phyloP scores from a whole-genome alignment of 768 basidiomycete species.

The Termitomyces titanicus region DNA sequence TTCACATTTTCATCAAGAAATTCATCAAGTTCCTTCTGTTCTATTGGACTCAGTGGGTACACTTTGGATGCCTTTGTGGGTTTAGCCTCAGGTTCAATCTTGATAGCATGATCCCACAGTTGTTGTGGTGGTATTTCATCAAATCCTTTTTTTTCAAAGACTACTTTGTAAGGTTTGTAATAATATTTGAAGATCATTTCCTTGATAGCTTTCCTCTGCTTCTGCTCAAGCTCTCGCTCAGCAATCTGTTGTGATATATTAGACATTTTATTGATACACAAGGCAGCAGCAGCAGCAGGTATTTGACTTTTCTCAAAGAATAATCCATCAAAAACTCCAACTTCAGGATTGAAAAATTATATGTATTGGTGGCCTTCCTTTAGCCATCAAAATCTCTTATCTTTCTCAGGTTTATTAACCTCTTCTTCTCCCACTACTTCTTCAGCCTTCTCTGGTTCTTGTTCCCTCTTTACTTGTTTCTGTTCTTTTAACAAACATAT shows the following conservation, averaged over 20 bases:
- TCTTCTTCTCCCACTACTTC: background rate
- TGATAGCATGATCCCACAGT: too few relatives aligned
- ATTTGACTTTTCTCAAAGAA: too few relatives aligned
- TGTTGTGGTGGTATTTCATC: conserved; percentile 23
- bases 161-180: background rate
- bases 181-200: background rate
- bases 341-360: too few relatives aligned
- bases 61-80: conserved; percentile 30
- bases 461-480: background rate
- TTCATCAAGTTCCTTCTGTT: too few relatives aligned
- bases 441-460: background rate
- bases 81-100: conserved; percentile 24
- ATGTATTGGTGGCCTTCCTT: conserved; percentile 1
- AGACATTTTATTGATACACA: background rate
- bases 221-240: background rate
- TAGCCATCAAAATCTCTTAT: background rate
- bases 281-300: background rate
- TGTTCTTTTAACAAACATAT: background rate
- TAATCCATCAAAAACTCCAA: too few relatives aligned
- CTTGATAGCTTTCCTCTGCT: too few relatives aligned
- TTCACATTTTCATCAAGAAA: too few relatives aligned
- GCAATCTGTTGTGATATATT: conserved; percentile 3
- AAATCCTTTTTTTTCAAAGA: conserved; percentile 16
- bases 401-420: background rate
- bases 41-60: conserved; percentile 20